Evolutionary conservation across 2,329 filamentous ascomycete genomes (phyloP).

Genomic region (Fusarium austroafricanum): DNA sequence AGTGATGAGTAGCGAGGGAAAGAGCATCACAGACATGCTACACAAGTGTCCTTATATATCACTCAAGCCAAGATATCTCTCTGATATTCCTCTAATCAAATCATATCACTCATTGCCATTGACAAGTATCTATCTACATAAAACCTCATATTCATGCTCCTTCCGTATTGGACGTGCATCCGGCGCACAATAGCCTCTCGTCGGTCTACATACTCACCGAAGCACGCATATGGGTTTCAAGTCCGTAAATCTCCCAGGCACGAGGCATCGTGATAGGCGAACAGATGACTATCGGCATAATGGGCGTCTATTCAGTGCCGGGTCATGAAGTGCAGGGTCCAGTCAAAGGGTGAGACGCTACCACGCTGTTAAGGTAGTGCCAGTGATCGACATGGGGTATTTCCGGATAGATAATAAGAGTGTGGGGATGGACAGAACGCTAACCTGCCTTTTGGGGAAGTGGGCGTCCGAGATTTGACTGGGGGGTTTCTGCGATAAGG

Average conservation of each 20-base stretch:
- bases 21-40: slow-evolving; percentile 1
- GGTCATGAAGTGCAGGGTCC: slow-evolving; percentile 18
- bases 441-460: slow-evolving; percentile 39
- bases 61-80: slow-evolving; percentile 2
- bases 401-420: background rate
- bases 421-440: slow-evolving; percentile 20
- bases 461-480: slow-evolving; percentile 19
- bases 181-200: slow-evolving; percentile 14
- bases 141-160: slow-evolving; percentile 15
- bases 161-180: slow-evolving; percentile 32
- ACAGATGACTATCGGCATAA: slow-evolving; percentile 4
- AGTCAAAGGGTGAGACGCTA: slow-evolving; percentile 24
- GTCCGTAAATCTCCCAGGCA: slow-evolving; percentile 30
- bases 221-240: slow-evolving; percentile 18
- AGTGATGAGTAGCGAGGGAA: background rate
- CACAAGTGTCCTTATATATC: slow-evolving; percentile 28
- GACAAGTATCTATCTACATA: slow-evolving; percentile 2
- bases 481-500: background rate
- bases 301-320: slow-evolving; percentile 13
- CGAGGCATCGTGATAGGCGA: slow-evolving; percentile 39
- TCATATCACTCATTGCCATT: background rate
- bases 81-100: slow-evolving; percentile 1
- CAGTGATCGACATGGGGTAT: slow-evolving; percentile 19
- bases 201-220: slow-evolving; percentile 23
- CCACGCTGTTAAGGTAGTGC: slow-evolving; percentile 36